Evolutionary conservation across 2,329 filamentous ascomycete species (phyloP).

Genomic region (Talaromyces verruculosus): DNA sequence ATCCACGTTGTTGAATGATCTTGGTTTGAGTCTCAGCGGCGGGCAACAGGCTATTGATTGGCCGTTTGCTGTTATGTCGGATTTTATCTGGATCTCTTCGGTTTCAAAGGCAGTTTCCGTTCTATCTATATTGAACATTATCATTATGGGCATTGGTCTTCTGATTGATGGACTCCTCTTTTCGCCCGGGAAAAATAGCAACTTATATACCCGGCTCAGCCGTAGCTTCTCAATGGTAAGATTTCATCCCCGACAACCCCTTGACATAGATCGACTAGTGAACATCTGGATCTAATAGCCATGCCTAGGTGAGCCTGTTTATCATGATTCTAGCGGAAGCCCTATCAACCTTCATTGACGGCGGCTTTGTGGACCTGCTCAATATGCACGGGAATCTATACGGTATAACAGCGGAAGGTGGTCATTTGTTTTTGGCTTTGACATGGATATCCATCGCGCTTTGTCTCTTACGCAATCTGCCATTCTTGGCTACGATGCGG

Average conservation of each 20-base stretch:
- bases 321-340: conserved; percentile 9
- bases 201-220: not conserved
- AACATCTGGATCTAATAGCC: not conserved
- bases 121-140: conserved; percentile 3
- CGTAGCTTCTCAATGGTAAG: conserved; percentile 9
- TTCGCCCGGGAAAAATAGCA: not conserved
- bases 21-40: not conserved
- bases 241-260: not conserved
- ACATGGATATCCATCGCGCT: conserved; percentile 10
- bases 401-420: conserved; percentile 2
- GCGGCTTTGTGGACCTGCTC: conserved; percentile 2
- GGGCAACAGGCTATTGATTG: conserved; percentile 13
- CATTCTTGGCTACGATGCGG: not conserved
- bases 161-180: conserved; percentile 9
- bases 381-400: conserved; percentile 12
- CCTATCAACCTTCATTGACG: not conserved
- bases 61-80: conserved; percentile 1
- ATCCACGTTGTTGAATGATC: not conserved
- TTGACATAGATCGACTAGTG: no score
- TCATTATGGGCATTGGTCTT: conserved; percentile 9
- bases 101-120: conserved; percentile 7
- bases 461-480: conserved; percentile 8
- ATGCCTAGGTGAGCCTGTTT: not conserved
- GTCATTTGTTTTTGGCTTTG: conserved; percentile 1
- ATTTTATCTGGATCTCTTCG: conserved; percentile 13